Conservation (phyloP, 129 eudicot genomes). For the Solidago caesia region DNA sequence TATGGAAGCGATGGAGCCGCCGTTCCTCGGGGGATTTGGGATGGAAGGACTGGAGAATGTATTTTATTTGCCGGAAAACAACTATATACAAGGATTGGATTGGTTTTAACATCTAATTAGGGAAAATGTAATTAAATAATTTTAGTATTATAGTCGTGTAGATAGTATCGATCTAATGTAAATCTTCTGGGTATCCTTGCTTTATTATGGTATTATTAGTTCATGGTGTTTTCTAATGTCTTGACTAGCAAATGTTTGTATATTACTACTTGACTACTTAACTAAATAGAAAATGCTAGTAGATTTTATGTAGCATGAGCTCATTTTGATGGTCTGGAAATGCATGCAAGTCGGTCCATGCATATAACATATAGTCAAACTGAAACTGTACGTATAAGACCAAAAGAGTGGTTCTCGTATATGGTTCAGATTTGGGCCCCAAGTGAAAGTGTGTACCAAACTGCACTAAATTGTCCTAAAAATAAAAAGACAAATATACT, state of each 20-base stretch:
- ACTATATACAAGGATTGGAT: conserved; percentile 53
- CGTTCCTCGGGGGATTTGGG: conserved; percentile 76
- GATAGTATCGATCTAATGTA: conserved; percentile 45
- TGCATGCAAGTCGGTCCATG: conserved; percentile 40
- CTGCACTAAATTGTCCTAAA: neutral
- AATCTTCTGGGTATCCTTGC: conserved; percentile 31
- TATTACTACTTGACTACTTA: conserved; percentile 21
- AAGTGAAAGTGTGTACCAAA: conserved; percentile 18
- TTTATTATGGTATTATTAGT: conserved; percentile 30
- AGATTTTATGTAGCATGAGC: conserved; percentile 3
- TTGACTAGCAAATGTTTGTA: conserved; percentile 6
- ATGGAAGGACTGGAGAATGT: conserved; percentile 66
- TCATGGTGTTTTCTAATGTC: conserved; percentile 22
- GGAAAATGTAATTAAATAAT: conserved; percentile 33
- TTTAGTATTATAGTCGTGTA: conserved; percentile 37
- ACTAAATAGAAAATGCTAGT: conserved; percentile 8
- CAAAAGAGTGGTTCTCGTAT: conserved; percentile 6
- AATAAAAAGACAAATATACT: conserved; percentile 3
- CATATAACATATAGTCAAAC: conserved; percentile 29
- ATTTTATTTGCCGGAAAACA: conserved; percentile 45
- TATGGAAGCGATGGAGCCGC: conserved; percentile 62
- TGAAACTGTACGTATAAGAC: conserved; percentile 23
- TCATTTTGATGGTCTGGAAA: conserved; percentile 23
- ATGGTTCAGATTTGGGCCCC: conserved; percentile 13
- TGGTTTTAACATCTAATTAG: conserved; percentile 51